Base-by-base conservation (phyloP, 768 basidiomycete genomes). In the Candolleomyces aberdarensis region DNA sequence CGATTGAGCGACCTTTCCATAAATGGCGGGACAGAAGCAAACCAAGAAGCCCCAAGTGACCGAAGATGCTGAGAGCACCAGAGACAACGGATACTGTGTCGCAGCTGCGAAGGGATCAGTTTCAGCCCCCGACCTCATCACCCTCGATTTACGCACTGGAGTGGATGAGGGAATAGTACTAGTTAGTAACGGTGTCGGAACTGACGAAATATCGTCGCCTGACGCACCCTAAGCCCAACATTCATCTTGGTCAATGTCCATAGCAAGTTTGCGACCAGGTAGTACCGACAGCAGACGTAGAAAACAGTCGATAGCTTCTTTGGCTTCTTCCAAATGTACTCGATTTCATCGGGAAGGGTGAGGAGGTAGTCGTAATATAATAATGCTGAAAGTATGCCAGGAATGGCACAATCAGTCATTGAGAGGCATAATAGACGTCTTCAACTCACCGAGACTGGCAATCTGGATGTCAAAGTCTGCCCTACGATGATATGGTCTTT, bases 311-410 rank as follows among this genome's bases (percentile, higher is more conserved):
- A 55, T 11, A 52, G 32, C 46, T 47, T 56, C 26, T 47, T 47
- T 5, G 59, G 54, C 8, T 44, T 20, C 26, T 41, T 60, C 59
- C 59, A 60, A 22, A 60, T 49, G 36, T 55, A 52, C 36, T 60
- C 41, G 53, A 60, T 20, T 41, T 60, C 59, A 29, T 39, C 41
- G 22, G 59, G 59, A 8, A 60, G 59, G 20, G 59, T 60, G 19
- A 60, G 46, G 53, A 60, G 26, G 32, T 60, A 60, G 53, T 60
- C 59, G 59, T 60, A 60, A 43, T 60, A 60, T 5, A 60, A 20
- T 7, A 60, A 22, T 8, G 43, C 58, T 59, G n/a, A 15, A 10
- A 31, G 36, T 36, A 15, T 7, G 49, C 1, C 39, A n/a, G 49
- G 57, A 36, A 36, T 36, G 36, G 36, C 36, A 36, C 36, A 36